These are phyloP conservation scores for Brasenia schreberi DNA, from an alignment of 164 flowering plant species.

Conservation along the genomic window DNA sequence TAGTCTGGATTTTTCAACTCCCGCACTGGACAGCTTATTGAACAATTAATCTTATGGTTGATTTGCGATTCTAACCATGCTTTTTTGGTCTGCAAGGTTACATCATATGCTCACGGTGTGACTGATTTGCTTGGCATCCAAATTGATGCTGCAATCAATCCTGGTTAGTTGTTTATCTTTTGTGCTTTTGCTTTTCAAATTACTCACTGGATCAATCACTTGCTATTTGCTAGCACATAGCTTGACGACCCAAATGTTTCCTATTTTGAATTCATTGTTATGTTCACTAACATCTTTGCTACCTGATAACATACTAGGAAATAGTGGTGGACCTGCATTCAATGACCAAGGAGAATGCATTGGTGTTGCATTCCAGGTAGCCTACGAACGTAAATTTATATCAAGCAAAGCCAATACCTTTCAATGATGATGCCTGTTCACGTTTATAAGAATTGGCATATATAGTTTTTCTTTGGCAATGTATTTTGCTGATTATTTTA, in stretches of 20 bases:
- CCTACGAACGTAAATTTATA: not conserved
- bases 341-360: slow-evolving; percentile 95
- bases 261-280: slow-evolving; percentile 10
- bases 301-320: slow-evolving; percentile 43
- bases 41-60: not conserved
- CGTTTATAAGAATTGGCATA: too few species aligned
- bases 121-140: slow-evolving; percentile 94
- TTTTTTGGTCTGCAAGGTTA: slow-evolving; percentile 36
- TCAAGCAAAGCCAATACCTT: too few species aligned
- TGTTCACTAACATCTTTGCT: slow-evolving; percentile 7
- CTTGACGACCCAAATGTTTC: not conserved
- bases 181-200: not conserved
- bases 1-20: not conserved
- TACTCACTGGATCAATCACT: not conserved
- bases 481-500: too few species aligned
- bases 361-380: slow-evolving; percentile 99
- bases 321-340: slow-evolving; percentile 99
- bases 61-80: not conserved
- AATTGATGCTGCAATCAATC: slow-evolving; percentile 99
- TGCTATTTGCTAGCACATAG: not conserved
- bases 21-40: too few species aligned
- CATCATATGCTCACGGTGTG: slow-evolving; percentile 95
- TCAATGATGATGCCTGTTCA: too few species aligned
- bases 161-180: slow-evolving; percentile 42
- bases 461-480: too few species aligned